Evolutionary conservation across 2,329 filamentous ascomycete species (phyloP).

Genomic region (Orbilia ellipsospora): DNA sequence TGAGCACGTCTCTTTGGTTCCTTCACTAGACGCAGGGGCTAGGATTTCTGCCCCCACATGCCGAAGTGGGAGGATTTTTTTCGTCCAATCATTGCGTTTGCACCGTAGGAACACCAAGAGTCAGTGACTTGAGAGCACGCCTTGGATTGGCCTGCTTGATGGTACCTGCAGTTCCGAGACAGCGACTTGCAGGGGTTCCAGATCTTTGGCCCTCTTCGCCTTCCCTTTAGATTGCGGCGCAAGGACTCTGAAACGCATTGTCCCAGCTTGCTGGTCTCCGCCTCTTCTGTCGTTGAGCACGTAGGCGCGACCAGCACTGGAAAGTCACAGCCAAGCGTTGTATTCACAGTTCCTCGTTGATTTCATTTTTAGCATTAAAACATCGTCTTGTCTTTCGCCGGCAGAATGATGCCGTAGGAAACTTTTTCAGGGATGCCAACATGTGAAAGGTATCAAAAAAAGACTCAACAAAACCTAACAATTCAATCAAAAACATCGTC

Average conservation of each 20-base stretch:
- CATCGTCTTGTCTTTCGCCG: conserved; percentile 1
- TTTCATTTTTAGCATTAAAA: conserved; percentile 6
- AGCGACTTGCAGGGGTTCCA: conserved; percentile 36
- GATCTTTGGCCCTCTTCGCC: conserved; percentile 39
- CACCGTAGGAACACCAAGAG: conserved; percentile 15
- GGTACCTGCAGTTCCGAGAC: conserved; percentile 54
- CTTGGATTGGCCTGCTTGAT: conserved; percentile 44
- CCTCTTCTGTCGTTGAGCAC: conserved; percentile 1
- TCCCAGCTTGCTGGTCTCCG: conserved; percentile 20
- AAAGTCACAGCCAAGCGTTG: conserved; percentile 5
- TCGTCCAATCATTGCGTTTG: conserved; percentile 37
- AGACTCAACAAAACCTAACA: neutral
- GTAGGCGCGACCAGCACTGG: neutral
- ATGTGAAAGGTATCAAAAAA: conserved; percentile 8
- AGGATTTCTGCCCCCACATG: conserved; percentile 30
- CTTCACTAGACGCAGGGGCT: conserved; percentile 34
- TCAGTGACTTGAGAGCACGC: conserved; percentile 45
- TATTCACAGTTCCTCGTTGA: conserved; percentile 11
- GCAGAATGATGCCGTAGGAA: conserved; percentile 16
- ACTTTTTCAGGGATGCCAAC: conserved; percentile 18
- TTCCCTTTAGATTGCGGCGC: conserved; percentile 52
- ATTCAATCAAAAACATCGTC: conserved; percentile 14
- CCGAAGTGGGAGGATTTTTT: conserved; percentile 25
- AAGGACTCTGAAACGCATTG: conserved; percentile 46
- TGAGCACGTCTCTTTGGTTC: neutral